Evolutionary conservation across 164 flowering plant genomes (phyloP), one percentile per base, ranked within the genome.

Genomic region (Pachysandra terminalis): DNA sequence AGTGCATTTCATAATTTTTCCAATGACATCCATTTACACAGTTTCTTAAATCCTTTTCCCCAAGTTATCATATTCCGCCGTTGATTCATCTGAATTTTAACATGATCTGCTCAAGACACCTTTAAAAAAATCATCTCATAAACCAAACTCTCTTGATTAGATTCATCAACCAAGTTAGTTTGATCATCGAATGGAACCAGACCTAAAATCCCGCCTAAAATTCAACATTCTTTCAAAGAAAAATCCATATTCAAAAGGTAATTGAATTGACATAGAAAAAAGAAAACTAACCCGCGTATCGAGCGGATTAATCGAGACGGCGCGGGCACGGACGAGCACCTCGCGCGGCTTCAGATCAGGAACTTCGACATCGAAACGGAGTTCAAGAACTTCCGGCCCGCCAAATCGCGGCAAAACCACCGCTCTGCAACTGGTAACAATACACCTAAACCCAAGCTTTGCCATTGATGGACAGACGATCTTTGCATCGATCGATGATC

Each of bases 261-360:
- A n/a, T n/a, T 1, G 19, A 13, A 58, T 19, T 56, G 1, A 28
- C 15, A n/a, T n/a, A 45, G 35, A 59, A 19, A 56, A 23, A 16
- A 48, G 67, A 41, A 58, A 0, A 69, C 76, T 69, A 19, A 63
- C 73, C 6, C 89, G 82, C 8, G 88, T 81, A 63, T 95, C 99
- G 56, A 95, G 96, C 1, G 99, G 98, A 72, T 95, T 95, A 73
- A 95, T 73, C 5, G 99, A 89, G 21, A 90, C 96, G 6, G 98
- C 97, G 19, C 93, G 88, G 61, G 98, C 72, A 1, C 97, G 90
- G 64, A 95, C 97, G 9, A 95, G 97, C 12, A 95, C 96, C 35
- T 95, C 90, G 56, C 79, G 71, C 17, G 96, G 88, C 71, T 87
- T 86, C 69, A 95, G 86, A 75, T 85, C 81, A 54, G 99, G 99